These are phyloP conservation scores for Suhomyces guaymorum DNA, from an alignment of 1,139 yeast species.

Conservation along the genomic window DNA sequence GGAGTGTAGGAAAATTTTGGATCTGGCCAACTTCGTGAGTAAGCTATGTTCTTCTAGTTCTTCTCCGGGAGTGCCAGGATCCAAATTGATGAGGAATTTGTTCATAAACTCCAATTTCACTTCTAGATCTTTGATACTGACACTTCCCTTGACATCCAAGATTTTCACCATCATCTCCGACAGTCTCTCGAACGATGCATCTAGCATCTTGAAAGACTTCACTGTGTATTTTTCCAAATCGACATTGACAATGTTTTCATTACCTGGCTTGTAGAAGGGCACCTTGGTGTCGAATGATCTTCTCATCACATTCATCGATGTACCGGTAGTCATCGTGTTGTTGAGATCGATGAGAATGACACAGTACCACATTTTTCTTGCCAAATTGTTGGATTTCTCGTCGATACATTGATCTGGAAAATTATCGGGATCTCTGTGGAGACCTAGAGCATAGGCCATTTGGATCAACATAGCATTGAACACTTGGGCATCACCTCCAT, in stretches of 20 bases:
- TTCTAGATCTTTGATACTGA: constrained; percentile 23
- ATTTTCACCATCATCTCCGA: constrained; percentile 21
- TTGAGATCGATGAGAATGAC: constrained; percentile 38
- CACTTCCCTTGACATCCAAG: constrained; percentile 22
- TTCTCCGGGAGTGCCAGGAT: constrained; percentile 2
- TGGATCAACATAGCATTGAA: constrained; percentile 41
- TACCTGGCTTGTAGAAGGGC: constrained; percentile 35
- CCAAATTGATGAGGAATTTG: constrained; percentile 15
- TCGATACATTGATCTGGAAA: constrained; percentile 22
- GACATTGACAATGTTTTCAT: constrained; percentile 29
- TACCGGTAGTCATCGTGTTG: constrained; percentile 40
- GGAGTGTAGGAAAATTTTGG: constrained; percentile 14
- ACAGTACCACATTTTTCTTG: constrained; percentile 39
- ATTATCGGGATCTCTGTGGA: constrained; percentile 47
- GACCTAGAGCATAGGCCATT: constrained; percentile 48
- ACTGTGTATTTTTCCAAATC: constrained; percentile 26
- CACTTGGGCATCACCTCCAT: constrained; percentile 46
- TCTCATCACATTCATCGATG: constrained; percentile 30
- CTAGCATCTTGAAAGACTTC: constrained; percentile 20
- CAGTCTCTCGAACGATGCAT: constrained; percentile 18
- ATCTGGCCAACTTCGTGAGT: constrained; percentile 9
- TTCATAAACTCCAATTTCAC: constrained; percentile 21
- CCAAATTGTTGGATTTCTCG: constrained; percentile 30
- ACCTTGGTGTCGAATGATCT: constrained; percentile 33
- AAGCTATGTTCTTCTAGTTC: constrained; percentile 3